Base-by-base conservation (phyloP, 805 yeast genomes). In the Ogataea pini region DNA sequence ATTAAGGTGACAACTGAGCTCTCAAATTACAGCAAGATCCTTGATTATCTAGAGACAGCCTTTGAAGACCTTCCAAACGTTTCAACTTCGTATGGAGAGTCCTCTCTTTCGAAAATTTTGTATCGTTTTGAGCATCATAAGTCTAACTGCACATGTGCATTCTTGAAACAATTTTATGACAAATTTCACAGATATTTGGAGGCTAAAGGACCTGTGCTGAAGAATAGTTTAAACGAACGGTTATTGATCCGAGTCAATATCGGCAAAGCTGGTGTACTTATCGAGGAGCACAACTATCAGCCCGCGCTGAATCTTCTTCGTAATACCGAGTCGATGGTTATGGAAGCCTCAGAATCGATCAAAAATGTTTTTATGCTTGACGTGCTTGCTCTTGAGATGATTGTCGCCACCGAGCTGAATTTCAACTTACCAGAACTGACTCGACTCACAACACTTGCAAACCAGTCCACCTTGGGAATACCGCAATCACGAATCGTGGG, bases 401-500 rank as follows among this genome's bases (percentile, higher is more conserved):
- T 77, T 46, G 72, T 79, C 37, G 70, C 74, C 28, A 68, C 80
- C 2, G 72, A 67, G 28, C 61, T 66, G 10, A 65, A 71, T 8
- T 58, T 72, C 22, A 56, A 71, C 25, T 51, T 70, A 3, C 28
- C 46, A 2, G 62, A 65, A 36, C 47, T 85, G 36, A 72, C 72
- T 45, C 69, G 73, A 42, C 68, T 83, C 17, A 80, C 85, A 54
- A 65, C 71, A 22, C 69, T 78, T 50, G 72, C 84, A 0, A 54
- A 69, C n/a, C 54, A 64, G 5, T 69, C 83, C 17, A 75, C 78
- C 7, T 71, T 82, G 0, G 86, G 88, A 2, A 83, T 86, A 2
- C 86, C 90, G 1, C 95, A 89, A 59, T 90, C 95, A 1, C 72
- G 77, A 41, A 81, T 85, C 22, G 71, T 82, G 64, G 96, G 92